These are phyloP conservation scores for Stephania cephalantha DNA, from an alignment of 164 flowering plant genomes.

Conservation along the genomic window DNA sequence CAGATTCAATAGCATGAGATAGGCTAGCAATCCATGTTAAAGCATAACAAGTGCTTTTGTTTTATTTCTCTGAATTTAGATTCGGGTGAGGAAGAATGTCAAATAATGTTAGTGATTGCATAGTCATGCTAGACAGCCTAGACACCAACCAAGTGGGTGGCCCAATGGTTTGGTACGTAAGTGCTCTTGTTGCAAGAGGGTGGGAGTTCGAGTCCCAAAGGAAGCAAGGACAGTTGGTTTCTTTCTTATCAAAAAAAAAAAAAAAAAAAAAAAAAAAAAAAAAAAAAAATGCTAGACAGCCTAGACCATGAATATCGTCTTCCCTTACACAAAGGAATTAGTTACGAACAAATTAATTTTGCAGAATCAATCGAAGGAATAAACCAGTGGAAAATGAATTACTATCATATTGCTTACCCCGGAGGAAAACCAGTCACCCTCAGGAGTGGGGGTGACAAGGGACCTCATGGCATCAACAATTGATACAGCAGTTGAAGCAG, in stretches of 20 bases:
- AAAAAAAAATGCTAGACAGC: neutral
- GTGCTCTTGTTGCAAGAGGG: too few relatives aligned
- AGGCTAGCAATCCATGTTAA: neutral
- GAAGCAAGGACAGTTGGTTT: too few relatives aligned
- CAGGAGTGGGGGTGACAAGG: slow-evolving; percentile 82
- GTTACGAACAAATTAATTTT: neutral
- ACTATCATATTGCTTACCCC: slow-evolving; percentile 50
- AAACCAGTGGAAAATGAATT: neutral
- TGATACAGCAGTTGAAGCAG: slow-evolving; percentile 96
- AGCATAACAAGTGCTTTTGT: too few relatives aligned
- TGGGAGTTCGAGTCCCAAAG: too few relatives aligned
- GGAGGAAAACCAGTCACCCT: slow-evolving; percentile 97
- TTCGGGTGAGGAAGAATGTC: neutral
- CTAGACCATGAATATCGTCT: neutral
- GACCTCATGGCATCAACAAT: slow-evolving; percentile 85
- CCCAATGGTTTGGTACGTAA: too few relatives aligned
- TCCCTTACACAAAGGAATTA: neutral
- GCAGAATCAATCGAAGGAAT: neutral
- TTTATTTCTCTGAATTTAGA: neutral
- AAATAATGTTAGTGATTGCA: neutral
- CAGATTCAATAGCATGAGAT: neutral
- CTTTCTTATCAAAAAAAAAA: too few relatives aligned
- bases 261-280: too few relatives aligned
- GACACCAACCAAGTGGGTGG: too few relatives aligned
- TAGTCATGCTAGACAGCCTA: neutral